Percentiles rank a stretch among this genome's conserved stretches.
These are phyloP conservation scores for Microbotryum saponariae DNA, from an alignment of 1,284 basidiomycete genomes.

Conservation along the genomic window DNA sequence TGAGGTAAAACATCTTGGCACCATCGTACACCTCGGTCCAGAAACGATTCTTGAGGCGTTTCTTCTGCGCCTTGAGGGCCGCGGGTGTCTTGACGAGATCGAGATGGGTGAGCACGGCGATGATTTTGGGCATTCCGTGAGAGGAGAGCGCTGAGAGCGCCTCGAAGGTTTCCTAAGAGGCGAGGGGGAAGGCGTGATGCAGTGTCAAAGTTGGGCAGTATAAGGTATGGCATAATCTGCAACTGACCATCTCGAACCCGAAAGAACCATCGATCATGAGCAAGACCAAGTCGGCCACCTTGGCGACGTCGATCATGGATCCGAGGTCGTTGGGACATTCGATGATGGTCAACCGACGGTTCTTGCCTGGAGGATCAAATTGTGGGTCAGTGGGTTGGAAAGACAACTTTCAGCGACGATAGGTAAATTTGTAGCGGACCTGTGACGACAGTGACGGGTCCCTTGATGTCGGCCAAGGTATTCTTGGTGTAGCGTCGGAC, in stretches of 20 bases:
- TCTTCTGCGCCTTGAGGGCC: constrained; percentile 84
- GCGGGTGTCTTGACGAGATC: constrained; percentile 93
- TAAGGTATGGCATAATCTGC: too few species aligned
- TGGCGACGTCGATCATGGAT: constrained; percentile 96
- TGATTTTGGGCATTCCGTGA: constrained; percentile 97
- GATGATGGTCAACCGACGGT: constrained; percentile 83
- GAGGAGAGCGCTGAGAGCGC: constrained; percentile 94
- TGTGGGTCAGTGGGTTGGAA: constrained; percentile 37
- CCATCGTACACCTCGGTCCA: constrained; percentile 99
- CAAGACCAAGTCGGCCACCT: constrained; percentile 90
- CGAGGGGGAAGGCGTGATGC: background rate
- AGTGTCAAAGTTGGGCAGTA: background rate
- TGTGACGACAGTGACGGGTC: constrained; percentile 89
- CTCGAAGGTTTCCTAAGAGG: constrained; percentile 86
- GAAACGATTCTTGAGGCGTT: constrained; percentile 94
- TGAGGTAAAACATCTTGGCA: constrained; percentile 96
- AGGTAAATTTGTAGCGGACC: constrained; percentile 30
- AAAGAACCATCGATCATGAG: constrained; percentile 98
- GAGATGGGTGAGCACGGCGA: constrained; percentile 90
- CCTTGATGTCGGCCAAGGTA: constrained; percentile 78
- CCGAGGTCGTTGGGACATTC: constrained; percentile 98
- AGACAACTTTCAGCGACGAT: background rate
- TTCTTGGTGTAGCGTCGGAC: constrained; percentile 92
- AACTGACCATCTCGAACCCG: constrained; percentile 91
- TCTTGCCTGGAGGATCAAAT: constrained; percentile 54